These are phyloP conservation scores for Geranomyces variabilis DNA, from an alignment of 192 early-diverging fungal species.

Conservation along the genomic window DNA sequence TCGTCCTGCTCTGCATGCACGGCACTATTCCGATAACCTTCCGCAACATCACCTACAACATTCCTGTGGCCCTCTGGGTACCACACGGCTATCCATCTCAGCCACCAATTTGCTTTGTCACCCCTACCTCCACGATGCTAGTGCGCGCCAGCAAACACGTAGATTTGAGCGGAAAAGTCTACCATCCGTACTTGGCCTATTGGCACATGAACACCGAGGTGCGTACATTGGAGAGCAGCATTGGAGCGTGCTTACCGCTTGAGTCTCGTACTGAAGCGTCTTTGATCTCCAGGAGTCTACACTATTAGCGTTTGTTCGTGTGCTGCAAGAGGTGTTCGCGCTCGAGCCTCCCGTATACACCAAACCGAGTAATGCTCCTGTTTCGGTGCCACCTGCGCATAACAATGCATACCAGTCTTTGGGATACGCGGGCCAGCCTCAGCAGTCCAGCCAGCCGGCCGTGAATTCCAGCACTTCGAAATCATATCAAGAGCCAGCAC, in stretches of 20 bases:
- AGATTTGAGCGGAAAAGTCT: conserved; percentile 78
- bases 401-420: conserved; percentile 7
- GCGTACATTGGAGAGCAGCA: neutral
- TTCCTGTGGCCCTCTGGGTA: conserved; percentile 88
- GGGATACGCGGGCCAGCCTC: conserved; percentile 12
- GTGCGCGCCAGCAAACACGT: conserved; percentile 81
- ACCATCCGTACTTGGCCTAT: conserved; percentile 79
- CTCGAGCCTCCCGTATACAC: conserved; percentile 79
- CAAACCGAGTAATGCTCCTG: conserved; percentile 38
- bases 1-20: conserved; percentile 78
- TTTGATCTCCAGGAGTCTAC: conserved; percentile 33
- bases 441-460: neutral
- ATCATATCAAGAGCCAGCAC: conserved; percentile 9
- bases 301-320: conserved; percentile 59
- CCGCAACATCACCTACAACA: conserved; percentile 80
- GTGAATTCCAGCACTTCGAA: conserved; percentile 2
- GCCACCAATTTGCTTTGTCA: conserved; percentile 83
- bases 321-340: conserved; percentile 73
- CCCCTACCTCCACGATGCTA: conserved; percentile 86
- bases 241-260: neutral
- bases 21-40: conserved; percentile 90
- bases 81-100: conserved; percentile 79
- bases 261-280: neutral
- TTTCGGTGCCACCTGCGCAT: conserved; percentile 24
- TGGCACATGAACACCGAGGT: conserved; percentile 68